These are phyloP conservation scores for Lizonia empirigonia DNA, from an alignment of 2,329 filamentous ascomycete species.

Conservation along the genomic window DNA sequence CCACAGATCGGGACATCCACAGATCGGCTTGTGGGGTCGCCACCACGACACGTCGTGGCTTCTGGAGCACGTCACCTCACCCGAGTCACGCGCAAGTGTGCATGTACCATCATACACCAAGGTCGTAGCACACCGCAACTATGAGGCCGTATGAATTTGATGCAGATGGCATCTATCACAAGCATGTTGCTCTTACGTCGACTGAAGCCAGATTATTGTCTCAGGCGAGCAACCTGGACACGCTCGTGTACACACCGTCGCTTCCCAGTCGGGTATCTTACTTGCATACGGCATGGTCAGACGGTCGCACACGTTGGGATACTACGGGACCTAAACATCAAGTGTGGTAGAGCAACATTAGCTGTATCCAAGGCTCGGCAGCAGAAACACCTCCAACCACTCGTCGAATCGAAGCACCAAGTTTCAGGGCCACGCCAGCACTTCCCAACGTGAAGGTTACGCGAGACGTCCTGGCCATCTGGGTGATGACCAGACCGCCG, in stretches of 20 bases:
- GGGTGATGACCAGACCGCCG: not conserved
- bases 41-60: conserved; percentile 10
- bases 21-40: conserved; percentile 7
- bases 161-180: conserved; percentile 7
- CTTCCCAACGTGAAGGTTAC: not conserved
- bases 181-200: conserved; percentile 10
- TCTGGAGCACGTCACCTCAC: conserved; percentile 8
- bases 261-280: conserved; percentile 24
- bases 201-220: conserved; percentile 1
- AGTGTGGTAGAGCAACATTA: conserved; percentile 87
- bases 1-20: conserved; percentile 1
- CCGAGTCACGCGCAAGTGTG: not conserved
- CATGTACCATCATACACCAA: not conserved
- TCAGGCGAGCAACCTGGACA: not conserved
- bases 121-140: conserved; percentile 1
- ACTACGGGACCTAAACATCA: conserved; percentile 55
- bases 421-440: conserved; percentile 6
- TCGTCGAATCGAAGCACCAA: not conserved
- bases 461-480: not conserved
- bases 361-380: conserved; percentile 45
- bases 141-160: not conserved
- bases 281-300: conserved; percentile 78
- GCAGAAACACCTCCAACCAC: conserved; percentile 10
- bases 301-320: conserved; percentile 66
- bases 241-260: not conserved